These are phyloP conservation scores for Entophlyctis luteolus DNA, from an alignment of 192 early-diverging fungal species.

Conservation along the genomic window DNA sequence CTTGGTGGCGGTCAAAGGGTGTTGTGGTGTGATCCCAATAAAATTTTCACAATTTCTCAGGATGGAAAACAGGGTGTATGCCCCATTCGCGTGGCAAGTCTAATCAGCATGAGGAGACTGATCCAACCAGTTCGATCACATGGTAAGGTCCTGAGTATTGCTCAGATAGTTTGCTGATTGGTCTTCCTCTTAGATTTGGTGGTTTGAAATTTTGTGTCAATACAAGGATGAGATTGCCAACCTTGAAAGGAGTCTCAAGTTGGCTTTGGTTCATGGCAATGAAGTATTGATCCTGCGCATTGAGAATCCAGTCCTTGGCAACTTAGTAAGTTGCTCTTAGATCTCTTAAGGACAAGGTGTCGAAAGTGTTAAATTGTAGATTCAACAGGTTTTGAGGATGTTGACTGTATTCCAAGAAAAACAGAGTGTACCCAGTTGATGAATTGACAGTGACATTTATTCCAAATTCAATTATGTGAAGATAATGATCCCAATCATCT, in stretches of 20 bases:
- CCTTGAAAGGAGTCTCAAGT: background rate
- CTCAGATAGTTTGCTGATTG: constrained; percentile 8
- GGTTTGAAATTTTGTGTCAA: background rate
- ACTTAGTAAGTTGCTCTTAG: background rate
- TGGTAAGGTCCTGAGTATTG: constrained; percentile 9
- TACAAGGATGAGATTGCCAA: constrained; percentile 15
- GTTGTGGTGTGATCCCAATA: too few species aligned
- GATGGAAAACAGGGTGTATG: constrained; percentile 12
- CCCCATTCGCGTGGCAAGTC: constrained; percentile 9
- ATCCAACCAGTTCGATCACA: background rate
- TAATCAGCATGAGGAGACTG: background rate
- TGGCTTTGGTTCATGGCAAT: background rate
- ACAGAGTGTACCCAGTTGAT: constrained; percentile 22
- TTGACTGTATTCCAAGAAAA: background rate
- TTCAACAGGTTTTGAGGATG: background rate
- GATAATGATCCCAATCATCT: too few species aligned
- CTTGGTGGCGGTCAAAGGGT: too few species aligned
- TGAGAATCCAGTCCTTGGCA: constrained; percentile 16
- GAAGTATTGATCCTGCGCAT: constrained; percentile 6
- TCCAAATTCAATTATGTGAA: too few species aligned
- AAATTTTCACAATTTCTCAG: background rate
- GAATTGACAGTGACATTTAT: constrained; percentile 48
- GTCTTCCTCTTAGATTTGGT: background rate
- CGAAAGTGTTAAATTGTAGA: background rate
- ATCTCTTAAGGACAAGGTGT: background rate